Conservation (phyloP, 1,284 basidiomycete genomes). For the Boletus smithii region DNA sequence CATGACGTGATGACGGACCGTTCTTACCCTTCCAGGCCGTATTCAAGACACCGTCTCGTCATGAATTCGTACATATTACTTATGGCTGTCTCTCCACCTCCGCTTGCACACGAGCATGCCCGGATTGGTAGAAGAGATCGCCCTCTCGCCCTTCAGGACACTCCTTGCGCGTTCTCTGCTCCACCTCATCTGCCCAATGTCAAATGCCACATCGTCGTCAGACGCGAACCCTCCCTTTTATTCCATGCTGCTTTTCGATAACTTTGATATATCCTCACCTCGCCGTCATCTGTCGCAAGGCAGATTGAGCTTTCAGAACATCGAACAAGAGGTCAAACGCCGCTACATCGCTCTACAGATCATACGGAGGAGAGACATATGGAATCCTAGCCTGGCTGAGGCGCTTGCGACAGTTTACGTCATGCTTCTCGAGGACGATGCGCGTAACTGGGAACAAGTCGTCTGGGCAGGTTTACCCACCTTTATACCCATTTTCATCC, state of each 20-base stretch:
- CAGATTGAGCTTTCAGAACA: slow-evolving; percentile 21
- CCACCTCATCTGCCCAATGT: slow-evolving; percentile 36
- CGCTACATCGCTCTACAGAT: slow-evolving; percentile 43
- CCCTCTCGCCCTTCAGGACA: slow-evolving; percentile 28
- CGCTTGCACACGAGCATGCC: slow-evolving; percentile 22
- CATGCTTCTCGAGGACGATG: slow-evolving; percentile 59
- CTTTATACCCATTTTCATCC: slow-evolving; percentile 42
- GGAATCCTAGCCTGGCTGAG: slow-evolving; percentile 37
- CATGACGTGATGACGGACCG: slow-evolving; percentile 33
- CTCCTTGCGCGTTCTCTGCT: slow-evolving; percentile 29
- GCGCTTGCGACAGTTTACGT: slow-evolving; percentile 57
- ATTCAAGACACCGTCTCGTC: slow-evolving; percentile 27
- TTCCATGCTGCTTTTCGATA: slow-evolving; percentile 36
- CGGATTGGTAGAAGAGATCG: slow-evolving; percentile 37
- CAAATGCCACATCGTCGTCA: slow-evolving; percentile 26
- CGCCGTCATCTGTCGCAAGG: slow-evolving; percentile 33
- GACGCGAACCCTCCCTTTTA: slow-evolving; percentile 35
- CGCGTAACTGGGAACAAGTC: slow-evolving; percentile 54
- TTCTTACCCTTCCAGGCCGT: slow-evolving; percentile 26
- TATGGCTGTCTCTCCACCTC: slow-evolving; percentile 18
- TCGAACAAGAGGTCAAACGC: slow-evolving; percentile 39
- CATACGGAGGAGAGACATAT: slow-evolving; percentile 36
- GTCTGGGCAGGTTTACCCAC: slow-evolving; percentile 40
- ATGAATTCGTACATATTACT: slow-evolving; percentile 28
- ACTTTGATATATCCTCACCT: slow-evolving; percentile 42